Evolutionary conservation across 768 basidiomycete genomes (phyloP).

Genomic region (Boletus rubroflammeus): DNA sequence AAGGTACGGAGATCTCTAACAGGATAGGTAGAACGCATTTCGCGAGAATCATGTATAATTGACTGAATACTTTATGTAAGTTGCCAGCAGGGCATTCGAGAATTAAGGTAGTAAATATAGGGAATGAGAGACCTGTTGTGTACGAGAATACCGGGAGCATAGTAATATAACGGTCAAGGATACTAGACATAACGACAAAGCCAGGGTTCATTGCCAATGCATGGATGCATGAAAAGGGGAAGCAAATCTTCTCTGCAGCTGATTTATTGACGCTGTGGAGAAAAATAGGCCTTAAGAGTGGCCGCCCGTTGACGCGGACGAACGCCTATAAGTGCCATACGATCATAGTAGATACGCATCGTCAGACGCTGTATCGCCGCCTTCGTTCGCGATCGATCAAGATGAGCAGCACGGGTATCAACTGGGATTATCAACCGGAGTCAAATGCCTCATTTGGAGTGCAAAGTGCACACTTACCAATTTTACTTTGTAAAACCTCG

Average conservation of each 20-base stretch:
- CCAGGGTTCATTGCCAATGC: not conserved
- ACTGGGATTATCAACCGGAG: constrained; percentile 34
- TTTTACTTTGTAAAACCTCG: constrained; percentile 54
- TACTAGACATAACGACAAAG: not conserved
- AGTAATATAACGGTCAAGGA: not conserved
- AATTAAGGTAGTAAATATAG: constrained; percentile 3
- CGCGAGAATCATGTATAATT: constrained; percentile 18
- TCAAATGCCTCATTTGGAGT: not conserved
- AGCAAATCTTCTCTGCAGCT: not conserved
- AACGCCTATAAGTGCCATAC: constrained; percentile 31
- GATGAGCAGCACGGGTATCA: constrained; percentile 69
- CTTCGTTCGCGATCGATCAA: constrained; percentile 75
- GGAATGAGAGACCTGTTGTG: not conserved
- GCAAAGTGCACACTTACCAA: constrained; percentile 43
- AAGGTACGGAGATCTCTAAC: not conserved
- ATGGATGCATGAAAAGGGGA: not conserved
- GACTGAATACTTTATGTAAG: constrained; percentile 22
- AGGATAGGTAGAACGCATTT: not conserved
- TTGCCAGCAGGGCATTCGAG: not conserved
- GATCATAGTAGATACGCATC: constrained; percentile 64
- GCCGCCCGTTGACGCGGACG: constrained; percentile 18
- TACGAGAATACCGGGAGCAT: not conserved
- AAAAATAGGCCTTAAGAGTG: constrained; percentile 31
- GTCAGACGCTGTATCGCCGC: constrained; percentile 61
- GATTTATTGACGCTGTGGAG: constrained; percentile 20